Percentiles rank a stretch among this genome's conserved stretches.
phyloP scores from a whole-genome alignment of 768 basidiomycete genomes.

The Suillus hirtellus region DNA sequence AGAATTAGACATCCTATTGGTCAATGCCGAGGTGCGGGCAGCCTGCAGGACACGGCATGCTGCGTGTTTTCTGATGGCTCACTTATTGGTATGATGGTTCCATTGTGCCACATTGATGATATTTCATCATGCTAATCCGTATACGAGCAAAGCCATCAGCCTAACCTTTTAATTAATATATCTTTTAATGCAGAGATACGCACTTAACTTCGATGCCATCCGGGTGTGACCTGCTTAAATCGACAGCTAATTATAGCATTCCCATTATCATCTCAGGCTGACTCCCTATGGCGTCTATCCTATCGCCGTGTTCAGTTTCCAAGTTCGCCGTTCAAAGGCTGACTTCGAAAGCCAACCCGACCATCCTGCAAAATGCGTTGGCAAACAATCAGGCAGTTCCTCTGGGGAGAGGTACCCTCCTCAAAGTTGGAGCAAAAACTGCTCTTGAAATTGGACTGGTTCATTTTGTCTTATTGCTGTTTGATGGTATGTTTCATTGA shows the following conservation, averaged over 20 bases:
- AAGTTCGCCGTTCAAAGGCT: neutral
- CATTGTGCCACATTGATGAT: too few species aligned
- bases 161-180: too few species aligned
- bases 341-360: neutral
- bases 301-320: neutral
- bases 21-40: too few species aligned
- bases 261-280: neutral
- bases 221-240: too few species aligned
- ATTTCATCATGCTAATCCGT: too few species aligned
- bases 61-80: too few species aligned
- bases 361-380: conserved; percentile 1
- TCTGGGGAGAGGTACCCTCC: conserved; percentile 40
- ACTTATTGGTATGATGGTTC: too few species aligned
- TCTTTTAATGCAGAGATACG: too few species aligned
- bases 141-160: too few species aligned
- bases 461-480: conserved; percentile 71
- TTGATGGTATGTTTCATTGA: conserved; percentile 49
- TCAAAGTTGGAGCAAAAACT: conserved; percentile 49
- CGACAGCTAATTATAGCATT: neutral
- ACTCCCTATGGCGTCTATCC: neutral
- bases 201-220: too few species aligned
- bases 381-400: conserved; percentile 24
- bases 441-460: conserved; percentile 63
- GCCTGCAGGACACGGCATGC: too few species aligned
- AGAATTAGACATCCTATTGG: too few species aligned